Evolutionary conservation across 2,329 filamentous ascomycete species (phyloP).

Genomic region (Fulvia fulva): DNA sequence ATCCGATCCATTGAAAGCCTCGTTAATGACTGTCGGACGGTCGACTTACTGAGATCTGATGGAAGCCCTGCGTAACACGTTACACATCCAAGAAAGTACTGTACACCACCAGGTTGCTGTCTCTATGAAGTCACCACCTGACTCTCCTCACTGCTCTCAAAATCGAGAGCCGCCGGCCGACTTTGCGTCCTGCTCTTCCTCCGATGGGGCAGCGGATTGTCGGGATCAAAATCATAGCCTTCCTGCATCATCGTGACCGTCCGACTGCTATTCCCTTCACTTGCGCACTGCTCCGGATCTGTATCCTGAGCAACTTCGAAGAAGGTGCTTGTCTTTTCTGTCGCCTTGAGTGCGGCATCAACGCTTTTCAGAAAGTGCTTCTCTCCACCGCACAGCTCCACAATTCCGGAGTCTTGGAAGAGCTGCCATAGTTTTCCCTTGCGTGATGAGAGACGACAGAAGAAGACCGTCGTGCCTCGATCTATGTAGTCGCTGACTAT

Average conservation of each 20-base stretch:
- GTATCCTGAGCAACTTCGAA: not conserved
- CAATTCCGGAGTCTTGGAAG: constrained; percentile 76
- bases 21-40: not conserved
- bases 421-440: constrained; percentile 62
- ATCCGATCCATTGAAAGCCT: not conserved
- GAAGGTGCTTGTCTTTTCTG: constrained; percentile 56
- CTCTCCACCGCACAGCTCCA: constrained; percentile 74
- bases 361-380: constrained; percentile 77
- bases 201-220: not conserved
- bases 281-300: not conserved
- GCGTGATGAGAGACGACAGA: constrained; percentile 54
- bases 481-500: constrained; percentile 80
- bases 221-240: not conserved
- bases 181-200: not conserved
- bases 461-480: constrained; percentile 72
- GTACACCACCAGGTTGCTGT: not conserved
- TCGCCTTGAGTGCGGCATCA: constrained; percentile 75
- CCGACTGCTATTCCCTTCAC: not conserved
- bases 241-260: not conserved
- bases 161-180: not conserved
- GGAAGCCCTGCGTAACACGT: not conserved
- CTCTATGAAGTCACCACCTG: not conserved
- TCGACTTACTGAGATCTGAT: not conserved
- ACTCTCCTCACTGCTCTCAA: not conserved
- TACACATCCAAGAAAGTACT: not conserved